A percentile compares a stretch with the other conserved stretches of the same genome.
Evolutionary conservation across 2,329 filamentous ascomycete genomes (phyloP).

Genomic region (Dissoconium aciculare): DNA sequence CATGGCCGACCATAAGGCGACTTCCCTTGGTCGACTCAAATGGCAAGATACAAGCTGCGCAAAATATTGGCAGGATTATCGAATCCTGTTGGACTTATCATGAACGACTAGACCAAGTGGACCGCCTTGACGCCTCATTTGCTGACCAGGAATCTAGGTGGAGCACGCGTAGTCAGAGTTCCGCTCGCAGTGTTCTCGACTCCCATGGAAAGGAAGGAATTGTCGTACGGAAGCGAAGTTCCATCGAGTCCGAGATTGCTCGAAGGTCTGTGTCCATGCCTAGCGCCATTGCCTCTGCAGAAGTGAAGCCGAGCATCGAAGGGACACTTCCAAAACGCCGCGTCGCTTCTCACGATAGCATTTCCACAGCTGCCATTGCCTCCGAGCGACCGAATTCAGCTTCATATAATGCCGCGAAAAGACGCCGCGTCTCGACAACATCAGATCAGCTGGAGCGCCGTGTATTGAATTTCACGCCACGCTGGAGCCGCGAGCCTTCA

Average conservation of each 20-base stretch:
- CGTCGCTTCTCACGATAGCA: slow-evolving; percentile 19
- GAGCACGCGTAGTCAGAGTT: slow-evolving; percentile 26
- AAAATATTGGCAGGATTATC: slow-evolving; percentile 27
- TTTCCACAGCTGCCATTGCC: slow-evolving; percentile 19
- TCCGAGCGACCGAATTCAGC: slow-evolving; percentile 8
- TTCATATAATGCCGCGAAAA: slow-evolving; percentile 14
- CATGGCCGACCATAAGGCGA: slow-evolving; percentile 54
- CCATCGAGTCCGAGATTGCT: slow-evolving; percentile 20
- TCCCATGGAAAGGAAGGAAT: no score
- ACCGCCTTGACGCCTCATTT: slow-evolving; percentile 35
- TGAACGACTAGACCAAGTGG: slow-evolving; percentile 45
- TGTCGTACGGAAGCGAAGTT: slow-evolving; percentile 3
- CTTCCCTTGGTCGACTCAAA: slow-evolving; percentile 36
- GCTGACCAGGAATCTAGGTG: slow-evolving; percentile 18
- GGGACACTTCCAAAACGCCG: slow-evolving; percentile 17
- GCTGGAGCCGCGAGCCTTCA: slow-evolving; percentile 30
- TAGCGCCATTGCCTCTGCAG: slow-evolving; percentile 11
- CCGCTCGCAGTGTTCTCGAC: slow-evolving; percentile 3
- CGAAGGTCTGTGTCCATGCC: slow-evolving; percentile 17
- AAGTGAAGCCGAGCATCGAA: slow-evolving; percentile 6
- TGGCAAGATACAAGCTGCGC: slow-evolving; percentile 44
- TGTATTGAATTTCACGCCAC: slow-evolving; percentile 27
- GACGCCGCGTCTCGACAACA: slow-evolving; percentile 40
- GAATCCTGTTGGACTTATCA: slow-evolving; percentile 50
- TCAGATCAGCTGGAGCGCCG: slow-evolving; percentile 35